Base-by-base conservation (phyloP, 2,329 filamentous ascomycete genomes). In the Blastomyces parvus region DNA sequence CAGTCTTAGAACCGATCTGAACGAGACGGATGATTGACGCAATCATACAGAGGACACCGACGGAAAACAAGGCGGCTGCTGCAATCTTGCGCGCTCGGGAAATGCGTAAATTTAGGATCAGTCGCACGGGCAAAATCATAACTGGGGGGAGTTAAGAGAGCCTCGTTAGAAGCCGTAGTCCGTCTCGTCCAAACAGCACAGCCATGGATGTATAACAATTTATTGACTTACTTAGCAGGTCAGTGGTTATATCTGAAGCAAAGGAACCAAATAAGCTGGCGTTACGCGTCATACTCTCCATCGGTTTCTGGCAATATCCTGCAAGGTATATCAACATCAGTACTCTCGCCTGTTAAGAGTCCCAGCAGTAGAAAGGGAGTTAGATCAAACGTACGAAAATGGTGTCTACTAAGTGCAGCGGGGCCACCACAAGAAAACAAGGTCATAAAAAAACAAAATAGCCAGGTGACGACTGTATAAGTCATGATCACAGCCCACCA, bases 341-440 rank as follows among this genome's bases (percentile, higher is more conserved):
- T 8, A 22, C 44, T 48, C 19, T 11, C 44, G 8, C n/a, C 44
- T 22, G n/a, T 48, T n/a, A 19, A 3, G 6, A n/a, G n/a, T 48
- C 11, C 7, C 8, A 48, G 44, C 2, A 2, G n/a, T 8, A 48
- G n/a, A 19, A 11, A 36, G 19, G 40, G 40, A 5, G 4, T 44
- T 44, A 44, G 17, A 19, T 44, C 40, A 36, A 44, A 44, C 40
- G 40, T 44, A 44, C 40, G 40, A 17, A 44, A 6, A 6, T 44
- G 40, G 5, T n/a, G 40, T 19, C 17, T 44, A 19, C 40, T 6
- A 19, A 44, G 17, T 44, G 40, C 13, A 44, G 19, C 40, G 14
- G 63, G 63, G 9, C 63, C 63, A 14, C 63, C 63, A 30, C 63
- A 64, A 22, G 63, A 56, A 36, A 64, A 52, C 27, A 64, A 17